Percentiles rank a stretch among this genome's conserved stretches.
These are phyloP conservation scores for Tricholoma flavovirens DNA, from an alignment of 768 basidiomycete species.

Conservation along the genomic window DNA sequence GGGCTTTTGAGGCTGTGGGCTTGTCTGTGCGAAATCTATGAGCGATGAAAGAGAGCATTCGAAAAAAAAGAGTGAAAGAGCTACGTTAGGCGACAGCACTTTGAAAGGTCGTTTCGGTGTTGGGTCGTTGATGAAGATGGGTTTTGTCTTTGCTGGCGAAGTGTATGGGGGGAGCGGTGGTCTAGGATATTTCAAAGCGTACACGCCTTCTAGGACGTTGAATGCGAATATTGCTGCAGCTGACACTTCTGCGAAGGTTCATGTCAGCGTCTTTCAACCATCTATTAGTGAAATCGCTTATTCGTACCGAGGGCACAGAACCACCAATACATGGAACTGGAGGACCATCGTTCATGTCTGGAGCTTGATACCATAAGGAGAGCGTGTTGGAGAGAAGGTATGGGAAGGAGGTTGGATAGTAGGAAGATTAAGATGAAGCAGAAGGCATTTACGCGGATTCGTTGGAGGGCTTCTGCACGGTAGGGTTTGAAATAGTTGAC, in stretches of 20 bases:
- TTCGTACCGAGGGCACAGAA: constrained; percentile 34
- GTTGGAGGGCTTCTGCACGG: constrained; percentile 37
- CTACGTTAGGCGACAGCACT: constrained; percentile 34
- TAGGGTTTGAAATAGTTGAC: constrained; percentile 37
- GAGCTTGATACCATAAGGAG: constrained; percentile 19
- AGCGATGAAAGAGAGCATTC: neutral
- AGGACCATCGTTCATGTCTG: constrained; percentile 24
- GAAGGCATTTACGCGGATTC: constrained; percentile 36
- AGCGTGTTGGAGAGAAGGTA: constrained; percentile 34
- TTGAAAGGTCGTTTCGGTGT: constrained; percentile 33
- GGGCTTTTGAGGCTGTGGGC: constrained; percentile 37
- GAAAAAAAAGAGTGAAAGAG: neutral
- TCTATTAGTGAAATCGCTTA: neutral
- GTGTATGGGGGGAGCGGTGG: constrained; percentile 26
- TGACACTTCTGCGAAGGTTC: constrained; percentile 26
- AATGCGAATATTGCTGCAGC: constrained; percentile 28
- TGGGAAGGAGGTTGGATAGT: constrained; percentile 33
- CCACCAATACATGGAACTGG: constrained; percentile 33
- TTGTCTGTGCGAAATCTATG: constrained; percentile 23
- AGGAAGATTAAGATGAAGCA: constrained; percentile 28
- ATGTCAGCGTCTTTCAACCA: no score
- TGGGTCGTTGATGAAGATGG: constrained; percentile 15
- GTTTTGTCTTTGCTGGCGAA: constrained; percentile 28
- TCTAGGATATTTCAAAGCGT: constrained; percentile 41
- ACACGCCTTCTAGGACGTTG: constrained; percentile 36